These are phyloP conservation scores for Suhomyces faveliae DNA, from an alignment of 805 yeast genomes.

Conservation along the genomic window DNA sequence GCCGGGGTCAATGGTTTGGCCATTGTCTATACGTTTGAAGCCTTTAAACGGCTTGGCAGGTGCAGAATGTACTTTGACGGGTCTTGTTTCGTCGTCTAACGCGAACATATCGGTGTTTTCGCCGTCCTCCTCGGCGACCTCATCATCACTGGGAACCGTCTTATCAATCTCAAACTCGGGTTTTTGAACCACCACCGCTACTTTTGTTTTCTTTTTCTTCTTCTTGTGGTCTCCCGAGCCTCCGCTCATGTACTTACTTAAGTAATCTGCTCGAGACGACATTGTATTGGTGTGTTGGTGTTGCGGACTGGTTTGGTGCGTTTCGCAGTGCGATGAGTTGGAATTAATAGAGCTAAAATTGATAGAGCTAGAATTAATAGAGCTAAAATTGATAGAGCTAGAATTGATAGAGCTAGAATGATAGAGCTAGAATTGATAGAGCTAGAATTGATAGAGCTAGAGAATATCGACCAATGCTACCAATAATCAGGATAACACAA, in stretches of 20 bases:
- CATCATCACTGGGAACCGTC: background rate
- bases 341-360: background rate
- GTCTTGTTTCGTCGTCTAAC: constrained; percentile 11
- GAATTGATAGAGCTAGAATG: no score
- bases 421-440: no score
- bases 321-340: background rate
- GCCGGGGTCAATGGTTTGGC: constrained; percentile 1
- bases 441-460: no score
- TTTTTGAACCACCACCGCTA: constrained; percentile 13
- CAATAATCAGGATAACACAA: no score
- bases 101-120: constrained; percentile 17
- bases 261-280: constrained; percentile 31
- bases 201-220: constrained; percentile 16
- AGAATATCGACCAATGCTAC: no score
- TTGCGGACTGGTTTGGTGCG: no score
- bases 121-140: background rate
- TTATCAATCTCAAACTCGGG: constrained; percentile 1
- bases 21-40: constrained; percentile 36
- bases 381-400: no score
- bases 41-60: constrained; percentile 23
- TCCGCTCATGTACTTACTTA: constrained; percentile 27
- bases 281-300: background rate
- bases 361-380: no score
- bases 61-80: constrained; percentile 19
- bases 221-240: constrained; percentile 4